phyloP scores from a whole-genome alignment of 306 rosid genomes.

The Vicia faba region DNA sequence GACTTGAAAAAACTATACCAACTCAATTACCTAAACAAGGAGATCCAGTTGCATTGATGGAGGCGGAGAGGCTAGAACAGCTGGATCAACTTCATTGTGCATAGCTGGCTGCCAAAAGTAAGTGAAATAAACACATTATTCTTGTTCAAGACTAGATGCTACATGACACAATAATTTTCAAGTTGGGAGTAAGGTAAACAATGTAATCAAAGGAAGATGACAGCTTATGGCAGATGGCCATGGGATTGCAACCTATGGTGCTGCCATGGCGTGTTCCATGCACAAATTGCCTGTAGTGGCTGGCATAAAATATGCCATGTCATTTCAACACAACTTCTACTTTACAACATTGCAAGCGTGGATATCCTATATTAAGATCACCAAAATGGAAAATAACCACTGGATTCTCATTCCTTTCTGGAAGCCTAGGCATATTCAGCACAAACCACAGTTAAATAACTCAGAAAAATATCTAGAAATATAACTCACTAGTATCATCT shows the following conservation, averaged over 20 bases:
- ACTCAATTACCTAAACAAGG: constrained; percentile 51
- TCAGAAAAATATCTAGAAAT: constrained; percentile 11
- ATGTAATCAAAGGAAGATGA: not conserved
- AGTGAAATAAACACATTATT: constrained; percentile 11
- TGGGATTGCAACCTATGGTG: not conserved
- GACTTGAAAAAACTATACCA: constrained; percentile 31
- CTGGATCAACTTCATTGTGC: constrained; percentile 50
- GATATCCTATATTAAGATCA: constrained; percentile 15
- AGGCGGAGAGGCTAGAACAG: constrained; percentile 57
- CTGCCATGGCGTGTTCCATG: not conserved
- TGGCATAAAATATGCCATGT: not conserved
- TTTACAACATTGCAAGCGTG: not conserved
- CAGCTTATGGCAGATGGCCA: not conserved
- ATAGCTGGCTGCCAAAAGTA: constrained; percentile 45
- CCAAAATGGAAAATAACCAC: constrained; percentile 26
- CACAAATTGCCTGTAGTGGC: not conserved
- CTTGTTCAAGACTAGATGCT: not conserved
- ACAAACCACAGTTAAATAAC: constrained; percentile 24
- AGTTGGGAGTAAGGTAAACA: not conserved
- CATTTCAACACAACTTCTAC: not conserved
- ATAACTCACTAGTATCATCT: constrained; percentile 51
- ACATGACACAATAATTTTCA: constrained; percentile 19
- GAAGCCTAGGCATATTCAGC: too few species aligned
- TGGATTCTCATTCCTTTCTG: too few species aligned
- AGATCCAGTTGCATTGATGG: constrained; percentile 64